Evolutionary conservation across 768 basidiomycete genomes (phyloP).

Genomic region (Pleurotus giganteus): DNA sequence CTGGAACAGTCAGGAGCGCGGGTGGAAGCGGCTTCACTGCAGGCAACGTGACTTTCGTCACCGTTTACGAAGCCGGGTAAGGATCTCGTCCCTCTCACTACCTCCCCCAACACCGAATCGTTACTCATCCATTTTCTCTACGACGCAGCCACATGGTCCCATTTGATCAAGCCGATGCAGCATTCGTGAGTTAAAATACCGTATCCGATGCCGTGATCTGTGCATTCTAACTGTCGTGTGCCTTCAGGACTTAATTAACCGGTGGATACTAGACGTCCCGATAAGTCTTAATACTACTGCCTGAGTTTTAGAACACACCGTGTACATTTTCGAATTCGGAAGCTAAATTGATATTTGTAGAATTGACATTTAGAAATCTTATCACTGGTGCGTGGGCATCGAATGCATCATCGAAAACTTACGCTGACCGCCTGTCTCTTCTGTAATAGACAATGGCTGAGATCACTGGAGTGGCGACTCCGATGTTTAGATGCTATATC

Average conservation of each 20-base stretch:
- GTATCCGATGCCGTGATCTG: conserved; percentile 1
- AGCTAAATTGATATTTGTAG: neutral
- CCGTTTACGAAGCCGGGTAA: conserved; percentile 78
- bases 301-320: neutral
- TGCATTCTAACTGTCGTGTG: conserved; percentile 2
- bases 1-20: conserved; percentile 70
- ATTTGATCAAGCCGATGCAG: conserved; percentile 84
- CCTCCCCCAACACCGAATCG: neutral
- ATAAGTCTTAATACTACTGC: conserved; percentile 25
- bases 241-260: conserved; percentile 55
- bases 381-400: neutral
- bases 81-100: conserved; percentile 20
- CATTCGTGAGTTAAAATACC: conserved; percentile 52
- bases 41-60: conserved; percentile 85
- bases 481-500: too few relatives aligned
- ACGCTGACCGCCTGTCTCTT: neutral
- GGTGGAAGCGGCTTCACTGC: conserved; percentile 62
- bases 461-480: too few relatives aligned
- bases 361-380: neutral
- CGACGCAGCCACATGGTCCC: conserved; percentile 80
- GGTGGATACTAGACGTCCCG: conserved; percentile 57
- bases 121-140: conserved; percentile 5
- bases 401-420: neutral
- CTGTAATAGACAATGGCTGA: neutral
- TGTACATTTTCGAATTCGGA: neutral